Base-by-base conservation (phyloP, 2,329 filamentous ascomycete species). In the Neopestalotiopsis clavispora region DNA sequence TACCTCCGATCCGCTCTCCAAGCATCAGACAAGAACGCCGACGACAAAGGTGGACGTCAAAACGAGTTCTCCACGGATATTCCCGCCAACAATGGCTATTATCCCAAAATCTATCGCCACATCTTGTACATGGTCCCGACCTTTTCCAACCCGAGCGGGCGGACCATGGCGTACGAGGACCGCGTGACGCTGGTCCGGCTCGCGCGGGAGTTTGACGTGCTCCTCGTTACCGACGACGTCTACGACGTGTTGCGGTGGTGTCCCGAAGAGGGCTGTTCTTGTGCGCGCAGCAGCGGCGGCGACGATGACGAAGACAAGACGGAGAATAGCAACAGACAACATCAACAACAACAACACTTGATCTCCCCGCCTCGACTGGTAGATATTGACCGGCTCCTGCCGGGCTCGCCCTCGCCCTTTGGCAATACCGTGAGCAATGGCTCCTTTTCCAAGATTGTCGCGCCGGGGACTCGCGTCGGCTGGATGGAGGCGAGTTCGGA, bases 61-160 rank as follows among this genome's bases (percentile, higher is more conserved):
- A 13, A 56, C 1, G 40, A 30, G 23, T 23, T 2, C 23, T 23
- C 23, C 23, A 23, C 1, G 2, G 23, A 23, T 2, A 23, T 23
- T 23, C 23, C 23, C 57, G 9, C 34, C 75, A 68, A 84, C 71
- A 91, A 91, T 77, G 83, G 84, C 1, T 73, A 78, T 0, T 73
- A 78, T 0, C 82, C 86, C 38, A 80, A 85, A 63, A 88, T 86
- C 80, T 66, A 66, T 82, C 90, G 90, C 67, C 93, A 97, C 77
- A 79, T 98, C 74, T 91, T 98, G 74, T 98, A 98, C 78, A 89
- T 90, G 38, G 94, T 97, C 14, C 94, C 95, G 0, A 94, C 94
- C 0, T 97, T 95, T 78, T 90, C 93, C 61, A 98, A 98, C 76
- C 96, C 96, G 0, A 94, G 92, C 0, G 94, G 92, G 30, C 92